Base-by-base conservation (phyloP, 768 basidiomycete species). In the Daedaleopsis nitida region DNA sequence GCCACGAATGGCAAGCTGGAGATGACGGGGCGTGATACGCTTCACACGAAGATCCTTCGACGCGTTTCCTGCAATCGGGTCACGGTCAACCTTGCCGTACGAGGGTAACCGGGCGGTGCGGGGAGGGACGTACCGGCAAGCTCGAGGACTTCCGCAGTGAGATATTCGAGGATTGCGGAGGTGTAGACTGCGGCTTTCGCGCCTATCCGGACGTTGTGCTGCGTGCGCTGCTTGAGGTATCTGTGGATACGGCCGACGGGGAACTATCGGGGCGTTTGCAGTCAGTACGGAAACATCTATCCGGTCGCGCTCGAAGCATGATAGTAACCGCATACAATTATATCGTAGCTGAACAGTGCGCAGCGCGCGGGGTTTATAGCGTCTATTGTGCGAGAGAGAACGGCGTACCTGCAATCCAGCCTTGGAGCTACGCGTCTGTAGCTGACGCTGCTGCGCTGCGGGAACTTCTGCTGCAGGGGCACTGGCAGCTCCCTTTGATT, bases 151-250 rank as follows among this genome's bases (percentile, higher is more conserved):
- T 98, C 96, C 11, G 96, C 96, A 0, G 95, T 96, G 54, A 98
- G 81, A 72, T 98, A 98, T 75, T 98, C 96, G 58, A 97, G 82
- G 66, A 97, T 94, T 35, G 96, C 95, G 39, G 92, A 88, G n/a
- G 93, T 94, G 75, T 96, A 96, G 16, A 98, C 96, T 10, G 96
- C 94, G 27, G 95, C 95, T 74, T 97, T 97, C n/a, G 94, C 96
- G 32, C 95, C 96, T 65, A 98, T 94, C 39, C 95, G 90, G 56
- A 96, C 88, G 71, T 95, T 96, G 76, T 96, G 89, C 72, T 94
- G 92, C 17, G 93, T 96, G 65, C 91, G 85, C 71, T 89, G 89
- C 74, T 97, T 95, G 66, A 97, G 78, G 77, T 92, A 96, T 79
- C 96, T 86, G 73, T 98, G 96, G 58, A 97, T 95, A 92, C 95